Evolutionary conservation across 768 basidiomycete species (phyloP), one percentile per base, ranked within the genome.

Genomic region (Xerocomellus dryophilus): DNA sequence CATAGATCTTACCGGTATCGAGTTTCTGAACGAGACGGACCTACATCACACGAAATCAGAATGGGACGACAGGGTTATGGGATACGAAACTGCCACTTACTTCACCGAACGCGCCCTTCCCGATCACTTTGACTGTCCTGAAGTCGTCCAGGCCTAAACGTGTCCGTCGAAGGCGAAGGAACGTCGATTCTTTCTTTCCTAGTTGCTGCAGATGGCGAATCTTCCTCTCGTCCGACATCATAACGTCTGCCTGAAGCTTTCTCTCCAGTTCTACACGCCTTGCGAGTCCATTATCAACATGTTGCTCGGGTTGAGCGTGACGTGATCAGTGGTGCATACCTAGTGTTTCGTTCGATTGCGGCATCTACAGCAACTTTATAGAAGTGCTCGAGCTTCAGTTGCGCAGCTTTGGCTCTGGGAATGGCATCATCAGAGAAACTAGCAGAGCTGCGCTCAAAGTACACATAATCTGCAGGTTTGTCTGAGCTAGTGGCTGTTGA

Each of bases 71-170:
- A 31, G 7, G 5, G 3, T 10, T 12, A 38, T 27, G 11, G 11
- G 7, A 35, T 15, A 41, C 4, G 34, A 41, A 47, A 53, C 8
- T 5, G 45, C 29, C 27, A 70, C 81, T 36, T 64, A 92, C 93
- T 77, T 99, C 96, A 69, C 97, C 95, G 65, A 99, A 99, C 17
- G 97, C 97, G 58, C 97, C 97, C 73, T 97, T 98, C 20, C 97
- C 97, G 61, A 99, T 99, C 43, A 99, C 94, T 70, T 98, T 98
- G 64, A 99, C 93, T 5, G 96, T 98, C 60, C 87, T 78, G 75
- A 99, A 99, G 71, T 98, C 89, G 57, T 88, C 85, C 53, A 98
- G 75, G 3, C 94, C 93, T 11, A 99, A 79, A 64, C 90, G 90
- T 27, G 97, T 98, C 46, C 96, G 78, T 51, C 86, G 80, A 47